Base-by-base conservation (phyloP, 2,329 filamentous ascomycete genomes). In the Fusarium sarcochroum region DNA sequence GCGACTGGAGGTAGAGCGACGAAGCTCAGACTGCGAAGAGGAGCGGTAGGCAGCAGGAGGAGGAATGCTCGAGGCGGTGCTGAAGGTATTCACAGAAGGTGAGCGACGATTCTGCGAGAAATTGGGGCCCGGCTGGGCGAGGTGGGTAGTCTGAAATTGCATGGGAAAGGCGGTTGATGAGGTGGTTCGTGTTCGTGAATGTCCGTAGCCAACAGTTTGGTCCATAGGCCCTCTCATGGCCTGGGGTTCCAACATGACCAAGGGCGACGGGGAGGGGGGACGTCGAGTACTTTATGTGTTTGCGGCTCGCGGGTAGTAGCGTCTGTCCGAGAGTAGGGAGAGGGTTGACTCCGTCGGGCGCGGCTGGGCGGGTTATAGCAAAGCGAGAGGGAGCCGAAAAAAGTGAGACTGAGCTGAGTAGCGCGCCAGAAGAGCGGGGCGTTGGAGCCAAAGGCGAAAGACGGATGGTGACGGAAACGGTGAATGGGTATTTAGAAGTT, bases 1-100 rank as follows among this genome's bases (percentile, higher is more conserved):
- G 73, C 93, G 90, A 51, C 91, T 92, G 5, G 93, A 97, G 30
- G 90, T 93, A 27, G 93, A 97, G 70, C 94, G 89, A 63, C 92
- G 90, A 48, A 91, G 81, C 78, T 91, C 87, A 77, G 76, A 83
- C 48, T 77, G 84, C 69, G 85, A 82, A 62, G 89, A 84, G 61
- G 82, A 86, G 70, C 86, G 85, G 77, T 86, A 87, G 70, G 83
- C 85, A 66, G 82, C 87, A 71, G 85, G 88, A 70, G 83, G 88
- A 63, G 76, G 90, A 49, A 90, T 86, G 68, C 89, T 92, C n/a
- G 90, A 91, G 35, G 88, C 83, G 57, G 91, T 94, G 75, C 89
- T 91, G 76, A 89, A 88, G 21, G 86, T 89, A 82, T 92, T 84
- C 79, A 93, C 80, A 79, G 91, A 80, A 79, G 93, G 82, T 77